phyloP scores from a whole-genome alignment of 2,329 filamentous ascomycete species.

The Nigrospora sphaerica region DNA sequence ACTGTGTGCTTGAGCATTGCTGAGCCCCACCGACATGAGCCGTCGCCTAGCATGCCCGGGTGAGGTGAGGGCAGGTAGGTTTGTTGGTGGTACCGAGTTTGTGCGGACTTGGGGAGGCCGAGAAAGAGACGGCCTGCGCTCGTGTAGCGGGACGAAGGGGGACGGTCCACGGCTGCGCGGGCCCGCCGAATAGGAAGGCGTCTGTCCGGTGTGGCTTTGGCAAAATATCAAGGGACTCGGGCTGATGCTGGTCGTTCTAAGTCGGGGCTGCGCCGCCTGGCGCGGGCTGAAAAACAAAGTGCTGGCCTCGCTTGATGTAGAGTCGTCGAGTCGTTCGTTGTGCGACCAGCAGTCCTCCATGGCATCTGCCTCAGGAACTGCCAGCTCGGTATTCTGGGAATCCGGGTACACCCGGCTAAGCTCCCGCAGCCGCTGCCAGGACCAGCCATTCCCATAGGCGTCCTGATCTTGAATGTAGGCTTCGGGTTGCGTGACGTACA shows the following conservation, averaged over 20 bases:
- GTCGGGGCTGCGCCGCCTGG: slow-evolving; percentile 29
- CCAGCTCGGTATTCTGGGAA: slow-evolving; percentile 30
- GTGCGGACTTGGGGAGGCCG: slow-evolving; percentile 44
- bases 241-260: slow-evolving; percentile 30
- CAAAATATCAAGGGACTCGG: slow-evolving; percentile 33
- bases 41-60: slow-evolving; percentile 35
- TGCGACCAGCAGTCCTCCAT: slow-evolving; percentile 62
- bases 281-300: slow-evolving; percentile 34
- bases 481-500: slow-evolving; percentile 70
- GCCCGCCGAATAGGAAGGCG: slow-evolving; percentile 27
- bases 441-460: slow-evolving; percentile 52
- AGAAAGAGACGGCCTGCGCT: slow-evolving; percentile 28
- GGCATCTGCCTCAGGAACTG: slow-evolving; percentile 54
- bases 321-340: slow-evolving; percentile 56
- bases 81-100: slow-evolving; percentile 39
- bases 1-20: slow-evolving; percentile 11
- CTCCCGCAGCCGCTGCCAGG: slow-evolving; percentile 62
- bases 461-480: slow-evolving; percentile 62
- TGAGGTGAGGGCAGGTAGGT: slow-evolving; percentile 27
- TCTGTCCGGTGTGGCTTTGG: slow-evolving; percentile 16
- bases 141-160: slow-evolving; percentile 28
- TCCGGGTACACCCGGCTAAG: slow-evolving; percentile 51
- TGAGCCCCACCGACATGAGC: slow-evolving; percentile 33
- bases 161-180: slow-evolving; percentile 25
- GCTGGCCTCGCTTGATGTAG: slow-evolving; percentile 32